phyloP scores from a whole-genome alignment of 495 filamentous ascomycete species.

The Podospora pseudocomata region DNA sequence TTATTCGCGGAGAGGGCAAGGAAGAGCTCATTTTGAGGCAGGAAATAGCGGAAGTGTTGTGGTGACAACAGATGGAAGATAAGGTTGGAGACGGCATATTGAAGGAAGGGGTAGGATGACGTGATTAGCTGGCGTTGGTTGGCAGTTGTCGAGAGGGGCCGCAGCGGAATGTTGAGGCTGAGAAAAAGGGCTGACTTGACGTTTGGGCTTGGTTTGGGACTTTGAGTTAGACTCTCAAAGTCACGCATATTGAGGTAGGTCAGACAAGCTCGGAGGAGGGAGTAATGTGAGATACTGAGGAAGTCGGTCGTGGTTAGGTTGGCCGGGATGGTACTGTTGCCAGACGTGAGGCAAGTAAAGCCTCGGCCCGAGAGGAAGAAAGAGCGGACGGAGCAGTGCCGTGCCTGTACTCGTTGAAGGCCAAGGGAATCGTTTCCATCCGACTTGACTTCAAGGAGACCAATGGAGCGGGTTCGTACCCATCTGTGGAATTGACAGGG shows the following conservation, averaged over 20 bases:
- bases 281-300: constrained; percentile 34
- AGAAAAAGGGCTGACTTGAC: neutral
- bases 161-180: neutral
- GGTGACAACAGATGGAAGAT: constrained; percentile 36
- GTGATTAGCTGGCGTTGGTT: constrained; percentile 31
- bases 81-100: constrained; percentile 37
- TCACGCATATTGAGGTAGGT: constrained; percentile 39
- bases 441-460: constrained; percentile 33
- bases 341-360: constrained; percentile 29
- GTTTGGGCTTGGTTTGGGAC: neutral
- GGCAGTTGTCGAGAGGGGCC: constrained; percentile 7
- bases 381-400: constrained; percentile 34
- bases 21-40: constrained; percentile 34
- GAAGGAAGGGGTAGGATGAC: constrained; percentile 36
- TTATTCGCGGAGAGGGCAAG: constrained; percentile 23
- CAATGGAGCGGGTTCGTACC: constrained; percentile 37
- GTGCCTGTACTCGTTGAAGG: constrained; percentile 32
- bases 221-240: constrained; percentile 28
- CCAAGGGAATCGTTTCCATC: constrained; percentile 31
- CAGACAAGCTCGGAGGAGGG: constrained; percentile 34
- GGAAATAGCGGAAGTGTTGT: constrained; percentile 32
- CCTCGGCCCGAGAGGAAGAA: constrained; percentile 39
- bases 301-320: constrained; percentile 19
- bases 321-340: constrained; percentile 13
- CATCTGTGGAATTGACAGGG: constrained; percentile 36